Evolutionary conservation across 805 yeast species (phyloP).

Genomic region (Henningerozyma blattae): DNA sequence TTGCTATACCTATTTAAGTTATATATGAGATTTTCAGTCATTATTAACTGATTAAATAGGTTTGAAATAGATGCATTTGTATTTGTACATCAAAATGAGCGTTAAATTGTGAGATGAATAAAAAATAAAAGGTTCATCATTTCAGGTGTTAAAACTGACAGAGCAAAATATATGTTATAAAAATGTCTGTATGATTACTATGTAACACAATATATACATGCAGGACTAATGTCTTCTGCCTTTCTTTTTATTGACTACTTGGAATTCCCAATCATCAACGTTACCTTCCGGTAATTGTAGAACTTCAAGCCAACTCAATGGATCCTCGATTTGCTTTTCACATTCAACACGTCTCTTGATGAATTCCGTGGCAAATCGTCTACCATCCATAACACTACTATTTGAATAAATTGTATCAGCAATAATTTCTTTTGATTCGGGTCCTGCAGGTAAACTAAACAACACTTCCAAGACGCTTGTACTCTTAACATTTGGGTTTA

Average conservation of each 20-base stretch:
- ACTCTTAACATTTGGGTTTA: slow-evolving; percentile 64
- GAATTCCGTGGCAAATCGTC: slow-evolving; percentile 87
- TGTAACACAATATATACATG: background rate
- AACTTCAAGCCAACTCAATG: slow-evolving; percentile 66
- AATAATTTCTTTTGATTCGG: slow-evolving; percentile 72
- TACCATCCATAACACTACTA: slow-evolving; percentile 85
- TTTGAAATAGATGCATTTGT: too few species aligned
- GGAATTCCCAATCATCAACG: slow-evolving; percentile 48
- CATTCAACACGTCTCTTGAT: slow-evolving; percentile 63
- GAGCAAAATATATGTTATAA: background rate
- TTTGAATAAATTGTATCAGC: slow-evolving; percentile 86
- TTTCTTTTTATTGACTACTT: slow-evolving; percentile 54
- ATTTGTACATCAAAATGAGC: too few species aligned
- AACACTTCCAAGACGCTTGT: slow-evolving; percentile 74
- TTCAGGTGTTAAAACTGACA: too few species aligned
- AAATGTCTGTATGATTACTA: background rate
- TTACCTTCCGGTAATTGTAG: slow-evolving; percentile 32
- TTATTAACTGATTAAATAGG: too few species aligned
- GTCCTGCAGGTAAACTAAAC: slow-evolving; percentile 63
- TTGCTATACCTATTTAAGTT: too few species aligned
- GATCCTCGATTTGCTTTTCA: slow-evolving; percentile 40
- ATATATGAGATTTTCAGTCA: too few species aligned
- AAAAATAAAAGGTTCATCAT: too few species aligned
- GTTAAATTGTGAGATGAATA: too few species aligned
- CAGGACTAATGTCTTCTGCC: slow-evolving; percentile 29